Evolutionary conservation across 176 grass and related monocot genomes (phyloP).

Genomic region (Oryza meridionalis): DNA sequence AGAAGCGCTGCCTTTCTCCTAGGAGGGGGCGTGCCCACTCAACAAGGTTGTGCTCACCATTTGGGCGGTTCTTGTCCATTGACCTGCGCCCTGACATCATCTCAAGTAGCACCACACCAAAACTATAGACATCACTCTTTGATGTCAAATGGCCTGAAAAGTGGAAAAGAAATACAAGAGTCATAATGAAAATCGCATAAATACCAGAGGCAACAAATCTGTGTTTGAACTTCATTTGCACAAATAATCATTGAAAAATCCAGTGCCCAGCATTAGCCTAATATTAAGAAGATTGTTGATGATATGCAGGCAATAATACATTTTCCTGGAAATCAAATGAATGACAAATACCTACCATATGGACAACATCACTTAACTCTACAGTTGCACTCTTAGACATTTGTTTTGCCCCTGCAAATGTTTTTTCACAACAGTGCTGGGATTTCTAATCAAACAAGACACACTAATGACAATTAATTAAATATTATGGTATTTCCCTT

Average conservation of each 20-base stretch:
- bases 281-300: neutral
- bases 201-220: neutral
- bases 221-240: neutral
- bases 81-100: conserved; percentile 88
- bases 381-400: neutral
- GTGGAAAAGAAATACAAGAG: neutral
- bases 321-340: neutral
- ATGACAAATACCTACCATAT: neutral
- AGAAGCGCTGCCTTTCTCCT: conserved; percentile 77
- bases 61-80: conserved; percentile 84
- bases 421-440: neutral
- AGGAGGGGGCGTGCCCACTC: conserved; percentile 79
- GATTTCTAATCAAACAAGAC: neutral
- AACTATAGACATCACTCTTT: conserved; percentile 90
- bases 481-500: neutral
- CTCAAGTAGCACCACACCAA: conserved; percentile 76
- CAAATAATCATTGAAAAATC: conserved; percentile 15
- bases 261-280: neutral
- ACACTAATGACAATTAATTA: neutral
- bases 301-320: conserved; percentile 2
- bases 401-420: neutral
- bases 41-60: conserved; percentile 81
- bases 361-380: neutral
- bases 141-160: conserved; percentile 86
- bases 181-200: neutral